These are phyloP conservation scores for Erucastrum elatum DNA, from an alignment of 345 rosid genomes.

Conservation along the genomic window DNA sequence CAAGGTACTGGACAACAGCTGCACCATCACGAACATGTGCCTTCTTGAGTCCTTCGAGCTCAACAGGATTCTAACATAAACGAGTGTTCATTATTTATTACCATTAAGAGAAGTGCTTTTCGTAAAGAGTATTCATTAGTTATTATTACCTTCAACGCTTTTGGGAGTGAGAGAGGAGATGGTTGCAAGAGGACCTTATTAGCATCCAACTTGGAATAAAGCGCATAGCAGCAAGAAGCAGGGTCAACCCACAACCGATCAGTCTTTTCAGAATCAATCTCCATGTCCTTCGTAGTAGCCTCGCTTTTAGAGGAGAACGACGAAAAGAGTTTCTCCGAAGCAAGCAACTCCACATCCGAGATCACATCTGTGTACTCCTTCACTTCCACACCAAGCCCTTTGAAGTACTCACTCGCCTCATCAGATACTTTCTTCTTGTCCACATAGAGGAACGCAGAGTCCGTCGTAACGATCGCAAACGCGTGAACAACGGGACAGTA, in stretches of 20 bases:
- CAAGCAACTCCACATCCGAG: slow-evolving; percentile 70
- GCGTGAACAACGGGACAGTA: slow-evolving; percentile 95
- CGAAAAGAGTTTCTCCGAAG: slow-evolving; percentile 52
- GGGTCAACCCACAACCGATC: slow-evolving; percentile 81
- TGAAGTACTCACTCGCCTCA: slow-evolving; percentile 56
- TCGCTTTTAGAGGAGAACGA: slow-evolving; percentile 30
- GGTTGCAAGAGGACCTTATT: slow-evolving; percentile 68
- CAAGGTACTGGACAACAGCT: slow-evolving; percentile 93
- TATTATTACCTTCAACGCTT: slow-evolving; percentile 82
- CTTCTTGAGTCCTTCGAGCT: slow-evolving; percentile 80
- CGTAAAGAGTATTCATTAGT: slow-evolving; percentile 6
- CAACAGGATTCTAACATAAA: slow-evolving; percentile 69
- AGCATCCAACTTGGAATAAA: slow-evolving; percentile 73
- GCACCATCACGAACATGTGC: slow-evolving; percentile 98
- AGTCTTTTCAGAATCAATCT: slow-evolving; percentile 34
- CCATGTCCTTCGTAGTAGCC: slow-evolving; percentile 25
- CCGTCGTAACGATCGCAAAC: slow-evolving; percentile 71
- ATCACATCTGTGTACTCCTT: slow-evolving; percentile 65
- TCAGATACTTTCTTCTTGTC: slow-evolving; percentile 73
- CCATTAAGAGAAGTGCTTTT: background rate
- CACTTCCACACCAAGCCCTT: slow-evolving; percentile 65
- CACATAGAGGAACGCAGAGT: slow-evolving; percentile 73
- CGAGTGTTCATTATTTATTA: slow-evolving; percentile 29
- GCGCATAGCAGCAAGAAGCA: slow-evolving; percentile 81
- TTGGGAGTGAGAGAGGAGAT: slow-evolving; percentile 89